Conservation (phyloP, 2,329 filamentous ascomycete species). For the Alternaria ethzedia region DNA sequence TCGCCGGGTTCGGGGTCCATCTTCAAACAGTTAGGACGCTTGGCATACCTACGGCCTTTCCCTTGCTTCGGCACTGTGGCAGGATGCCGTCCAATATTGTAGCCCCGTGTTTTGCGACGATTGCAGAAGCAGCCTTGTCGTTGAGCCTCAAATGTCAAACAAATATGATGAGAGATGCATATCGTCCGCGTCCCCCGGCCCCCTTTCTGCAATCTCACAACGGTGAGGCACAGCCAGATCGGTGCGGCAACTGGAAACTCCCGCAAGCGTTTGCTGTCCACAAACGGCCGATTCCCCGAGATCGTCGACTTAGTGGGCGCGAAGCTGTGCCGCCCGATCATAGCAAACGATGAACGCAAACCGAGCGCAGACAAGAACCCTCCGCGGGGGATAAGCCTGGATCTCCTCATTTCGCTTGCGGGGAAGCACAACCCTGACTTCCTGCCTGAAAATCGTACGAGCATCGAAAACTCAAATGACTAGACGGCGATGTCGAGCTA, state of each 20-base stretch:
- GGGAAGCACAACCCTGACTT: conserved; percentile 11
- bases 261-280: conserved; percentile 3
- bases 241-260: conserved; percentile 4
- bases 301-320: conserved; percentile 3
- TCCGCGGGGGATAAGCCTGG: conserved; percentile 5
- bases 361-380: conserved; percentile 2
- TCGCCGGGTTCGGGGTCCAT: conserved; percentile 1
- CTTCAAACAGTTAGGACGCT: conserved; percentile 10
- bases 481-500: conserved; percentile 1
- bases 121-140: not conserved
- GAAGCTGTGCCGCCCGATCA: conserved; percentile 3
- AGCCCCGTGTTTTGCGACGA: not conserved
- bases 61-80: conserved; percentile 6
- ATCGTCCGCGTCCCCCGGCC: conserved; percentile 4
- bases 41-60: conserved; percentile 3
- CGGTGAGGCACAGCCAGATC: conserved; percentile 15
- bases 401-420: conserved; percentile 17
- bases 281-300: conserved; percentile 7
- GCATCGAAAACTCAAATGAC: conserved; percentile 7
- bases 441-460: conserved; percentile 10
- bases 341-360: conserved; percentile 5
- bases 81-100: not conserved
- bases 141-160: not conserved
- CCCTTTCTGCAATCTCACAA: conserved; percentile 9
- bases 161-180: not conserved